These are phyloP conservation scores for Calocera viscosa DNA, from an alignment of 768 basidiomycete species.

Conservation along the genomic window DNA sequence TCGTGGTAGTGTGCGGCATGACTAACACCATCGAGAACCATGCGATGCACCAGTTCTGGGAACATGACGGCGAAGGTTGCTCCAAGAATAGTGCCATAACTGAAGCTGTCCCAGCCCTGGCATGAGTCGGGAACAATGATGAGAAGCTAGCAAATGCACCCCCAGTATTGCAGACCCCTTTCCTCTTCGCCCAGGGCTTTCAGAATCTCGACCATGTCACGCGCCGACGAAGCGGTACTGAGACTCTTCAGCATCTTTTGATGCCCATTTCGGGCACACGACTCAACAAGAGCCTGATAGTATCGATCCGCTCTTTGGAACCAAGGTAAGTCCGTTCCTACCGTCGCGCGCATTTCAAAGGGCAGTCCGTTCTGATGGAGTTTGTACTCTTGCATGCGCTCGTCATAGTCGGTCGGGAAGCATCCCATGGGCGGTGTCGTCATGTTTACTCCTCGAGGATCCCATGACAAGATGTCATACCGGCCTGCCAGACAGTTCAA, in stretches of 20 bases:
- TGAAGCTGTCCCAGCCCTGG: too few relatives aligned
- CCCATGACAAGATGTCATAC: background rate
- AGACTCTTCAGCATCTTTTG: background rate
- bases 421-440: background rate
- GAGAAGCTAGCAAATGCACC: background rate
- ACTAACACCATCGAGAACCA: constrained; percentile 10
- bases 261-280: background rate
- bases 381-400: background rate
- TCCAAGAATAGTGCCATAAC: constrained; percentile 11
- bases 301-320: background rate
- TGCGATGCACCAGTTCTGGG: constrained; percentile 2
- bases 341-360: background rate
- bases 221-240: background rate
- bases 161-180: background rate
- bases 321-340: background rate
- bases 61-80: constrained; percentile 8
- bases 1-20: background rate
- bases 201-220: constrained; percentile 1
- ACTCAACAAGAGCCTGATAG: background rate
- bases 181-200: background rate
- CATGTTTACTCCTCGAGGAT: background rate
- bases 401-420: background rate
- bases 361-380: background rate
- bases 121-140: background rate
- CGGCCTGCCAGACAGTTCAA: background rate